phyloP scores from a whole-genome alignment of 352 stramenopile genomes.

The Phytophthora multivora region DNA sequence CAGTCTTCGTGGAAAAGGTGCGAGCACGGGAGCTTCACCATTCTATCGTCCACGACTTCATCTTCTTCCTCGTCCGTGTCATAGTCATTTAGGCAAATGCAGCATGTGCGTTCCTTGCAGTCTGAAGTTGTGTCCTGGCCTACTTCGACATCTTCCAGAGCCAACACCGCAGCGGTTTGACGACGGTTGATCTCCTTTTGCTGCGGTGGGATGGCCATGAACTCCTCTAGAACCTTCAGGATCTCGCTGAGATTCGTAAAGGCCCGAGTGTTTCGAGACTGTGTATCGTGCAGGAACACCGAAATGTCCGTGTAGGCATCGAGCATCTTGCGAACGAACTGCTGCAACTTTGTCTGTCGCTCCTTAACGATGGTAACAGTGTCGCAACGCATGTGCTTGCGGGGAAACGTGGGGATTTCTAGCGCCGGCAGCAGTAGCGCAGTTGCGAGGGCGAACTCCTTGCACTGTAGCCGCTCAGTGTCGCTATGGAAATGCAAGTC shows the following conservation, averaged over 20 bases:
- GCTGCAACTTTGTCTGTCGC: slow-evolving; percentile 49
- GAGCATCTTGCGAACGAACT: slow-evolving; percentile 59
- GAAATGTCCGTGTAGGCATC: slow-evolving; percentile 66
- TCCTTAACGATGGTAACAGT: slow-evolving; percentile 58
- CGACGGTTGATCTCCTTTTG: slow-evolving; percentile 59
- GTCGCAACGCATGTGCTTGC: slow-evolving; percentile 66
- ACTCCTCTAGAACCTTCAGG: slow-evolving; percentile 43
- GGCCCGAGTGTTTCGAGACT: slow-evolving; percentile 21
- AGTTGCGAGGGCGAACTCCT: slow-evolving; percentile 51
- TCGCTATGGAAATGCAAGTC: slow-evolving; percentile 36
- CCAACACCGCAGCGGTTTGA: slow-evolving; percentile 51
- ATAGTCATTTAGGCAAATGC: slow-evolving; percentile 57
- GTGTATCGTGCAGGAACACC: slow-evolving; percentile 48
- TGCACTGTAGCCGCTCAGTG: slow-evolving; percentile 33
- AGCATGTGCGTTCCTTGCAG: slow-evolving; percentile 45
- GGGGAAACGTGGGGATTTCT: slow-evolving; percentile 51
- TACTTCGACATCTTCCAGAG: slow-evolving; percentile 57
- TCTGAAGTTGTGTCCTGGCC: slow-evolving; percentile 1
- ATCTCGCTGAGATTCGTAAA: slow-evolving; percentile 39
- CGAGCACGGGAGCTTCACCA: slow-evolving; percentile 64
- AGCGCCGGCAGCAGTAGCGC: slow-evolving; percentile 49
- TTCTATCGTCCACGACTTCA: slow-evolving; percentile 30
- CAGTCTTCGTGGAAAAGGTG: slow-evolving; percentile 85
- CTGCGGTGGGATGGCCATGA: slow-evolving; percentile 52
- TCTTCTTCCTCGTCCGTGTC: slow-evolving; percentile 32